Evolutionary conservation across 495 filamentous ascomycete species (phyloP), one percentile per base, ranked within the genome.

Genomic region (Xylaria curta): DNA sequence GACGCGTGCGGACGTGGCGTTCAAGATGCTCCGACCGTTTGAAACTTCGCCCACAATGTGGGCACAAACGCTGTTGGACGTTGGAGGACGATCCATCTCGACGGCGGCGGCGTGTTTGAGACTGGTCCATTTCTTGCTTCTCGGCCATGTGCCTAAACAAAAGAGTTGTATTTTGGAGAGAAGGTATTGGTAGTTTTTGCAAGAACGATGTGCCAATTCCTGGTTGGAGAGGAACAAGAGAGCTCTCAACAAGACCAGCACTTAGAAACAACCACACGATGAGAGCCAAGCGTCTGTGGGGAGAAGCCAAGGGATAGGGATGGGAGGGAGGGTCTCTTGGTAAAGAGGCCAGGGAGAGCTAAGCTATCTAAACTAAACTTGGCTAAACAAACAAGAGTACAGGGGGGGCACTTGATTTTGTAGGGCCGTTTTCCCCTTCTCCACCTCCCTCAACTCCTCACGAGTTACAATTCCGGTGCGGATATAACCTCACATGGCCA

Each of bases 1-100:
- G 82, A 87, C 85, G 85, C 68, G 85, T 87, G 73, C 85, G 84
- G 66, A 87, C 83, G 78, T 87, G 85, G 73, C 85, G 84, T 79
- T 87, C 85, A 62, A 87, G 79, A 78, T 87, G 85, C 68, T 87
- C 85, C 67, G 77, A 79, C 54, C 77, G 70, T 72, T 79, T 79
- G 76, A 79, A 79, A 76, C 73, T 77, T 74, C 77, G 68, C 74
- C 77, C 77, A 60, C 77, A 79, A 60, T 79, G 77, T 53, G 77
- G 73, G 74, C 77, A 79, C 70, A 78, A 66, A 47, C 77, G 75
- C 64, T 77, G 77, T 54, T 77, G 76, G 70, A 72, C 76, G 60
- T 73, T 73, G 47, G 77, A 73, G 26, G 69, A 71, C 46, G 77
- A 76, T 72, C 77, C 77, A 75, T 79, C 77, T 73, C 77, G 77